Base-by-base conservation (phyloP, 306 rosid species). In the Quercus berberidifolia region DNA sequence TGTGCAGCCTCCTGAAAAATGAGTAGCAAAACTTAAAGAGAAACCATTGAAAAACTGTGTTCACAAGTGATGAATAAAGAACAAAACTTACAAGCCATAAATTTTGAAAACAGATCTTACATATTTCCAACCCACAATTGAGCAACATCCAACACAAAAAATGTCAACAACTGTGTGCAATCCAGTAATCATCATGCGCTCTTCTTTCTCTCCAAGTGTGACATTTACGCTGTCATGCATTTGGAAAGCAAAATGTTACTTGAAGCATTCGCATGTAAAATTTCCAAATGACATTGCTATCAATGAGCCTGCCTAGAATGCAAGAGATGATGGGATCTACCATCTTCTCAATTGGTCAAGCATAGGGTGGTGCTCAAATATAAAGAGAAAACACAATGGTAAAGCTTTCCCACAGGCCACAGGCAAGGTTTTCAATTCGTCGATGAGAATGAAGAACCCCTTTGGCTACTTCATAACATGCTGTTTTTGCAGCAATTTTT, bases 121-220 rank as follows among this genome's bases (percentile, higher is more conserved):
- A 80, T 89, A 91, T 93, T 88, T 94, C 96, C 92, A 90, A 41
- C 98, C 98, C 79, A 93, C 87, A 71, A 83, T 76, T 55, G 98
- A 89, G 11, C 97, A 91, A 77, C 98, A 94, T 3, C 85, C 52
- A 59, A 89, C 89, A 58, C 98, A 90, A 72, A 88, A 90, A 43
- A 94, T 84, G 91, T 92, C 98, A 3, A 85, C 91, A 19, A 88
- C 93, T 71, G 90, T 90, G 84, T 91, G 92, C 79, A 86, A 2
- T 78, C 98, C 98, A 0, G 97, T 90, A n/a, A 85, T 83, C 98
- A 93, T 88, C 77, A 83, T 68, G 77, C 94, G 81, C 17, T 91
- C 88, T 86, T 86, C 93, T 87, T 79, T 79, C 82, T 89, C 90
- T 21, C 94, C 97, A 30, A 73, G 71, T 1, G 88, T 78, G 88